Percentiles rank a stretch among this genome's conserved stretches.
These are phyloP conservation scores for Nasturtium officinale DNA, from an alignment of 345 rosid species.

Conservation along the genomic window DNA sequence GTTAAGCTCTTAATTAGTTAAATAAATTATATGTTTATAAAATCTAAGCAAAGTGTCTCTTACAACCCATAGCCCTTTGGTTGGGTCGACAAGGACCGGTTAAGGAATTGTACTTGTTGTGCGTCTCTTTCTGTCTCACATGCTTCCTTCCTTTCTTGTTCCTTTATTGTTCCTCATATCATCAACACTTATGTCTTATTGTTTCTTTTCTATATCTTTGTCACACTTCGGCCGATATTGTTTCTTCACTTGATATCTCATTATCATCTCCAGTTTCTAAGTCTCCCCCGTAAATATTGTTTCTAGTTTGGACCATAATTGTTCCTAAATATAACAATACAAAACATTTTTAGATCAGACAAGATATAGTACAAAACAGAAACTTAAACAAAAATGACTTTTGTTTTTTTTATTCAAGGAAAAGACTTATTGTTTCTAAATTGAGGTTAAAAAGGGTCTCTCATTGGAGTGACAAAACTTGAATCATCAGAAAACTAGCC, in stretches of 20 bases:
- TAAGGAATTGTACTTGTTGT: constrained; percentile 39
- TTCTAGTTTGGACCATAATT: constrained; percentile 27
- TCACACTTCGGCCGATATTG: constrained; percentile 26
- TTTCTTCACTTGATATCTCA: constrained; percentile 4
- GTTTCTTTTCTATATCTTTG: constrained; percentile 32
- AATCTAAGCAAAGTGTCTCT: constrained; percentile 22
- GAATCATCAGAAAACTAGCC: background rate
- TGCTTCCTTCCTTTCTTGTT: constrained; percentile 43
- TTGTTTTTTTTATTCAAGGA: background rate
- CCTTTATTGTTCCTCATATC: constrained; percentile 41
- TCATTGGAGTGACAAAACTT: background rate
- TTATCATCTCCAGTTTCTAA: constrained; percentile 20
- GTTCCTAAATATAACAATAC: background rate
- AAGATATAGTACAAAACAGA: constrained; percentile 11
- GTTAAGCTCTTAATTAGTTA: background rate
- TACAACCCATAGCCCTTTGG: constrained; percentile 29
- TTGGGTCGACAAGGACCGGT: constrained; percentile 38
- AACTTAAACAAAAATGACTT: background rate
- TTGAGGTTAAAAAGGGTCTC: background rate
- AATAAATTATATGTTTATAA: background rate
- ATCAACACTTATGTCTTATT: constrained; percentile 39
- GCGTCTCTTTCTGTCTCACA: constrained; percentile 43
- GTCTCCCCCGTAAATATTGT: constrained; percentile 28
- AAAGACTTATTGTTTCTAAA: constrained; percentile 5
- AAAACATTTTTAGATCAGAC: background rate